A percentile compares a stretch with the other conserved stretches of the same genome.
phyloP scores from a whole-genome alignment of 495 filamentous ascomycete genomes.

The Pyrenopolyporus hunteri region DNA sequence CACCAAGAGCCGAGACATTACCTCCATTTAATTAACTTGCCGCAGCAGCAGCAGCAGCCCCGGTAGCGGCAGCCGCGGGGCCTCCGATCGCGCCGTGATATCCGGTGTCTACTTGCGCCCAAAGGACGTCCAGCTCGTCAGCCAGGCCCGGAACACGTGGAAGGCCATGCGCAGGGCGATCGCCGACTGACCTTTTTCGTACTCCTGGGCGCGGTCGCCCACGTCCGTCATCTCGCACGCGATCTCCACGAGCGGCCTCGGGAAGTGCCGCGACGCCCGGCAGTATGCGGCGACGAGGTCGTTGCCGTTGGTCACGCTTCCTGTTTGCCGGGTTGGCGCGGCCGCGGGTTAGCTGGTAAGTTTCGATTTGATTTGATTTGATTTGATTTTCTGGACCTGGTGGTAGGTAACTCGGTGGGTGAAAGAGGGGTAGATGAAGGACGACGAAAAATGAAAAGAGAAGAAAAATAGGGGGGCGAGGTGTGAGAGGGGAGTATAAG shows the following conservation, averaged over 20 bases:
- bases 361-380: too few species aligned
- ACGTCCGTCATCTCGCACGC: constrained; percentile 58
- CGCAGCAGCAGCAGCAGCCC: neutral
- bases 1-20: too few species aligned
- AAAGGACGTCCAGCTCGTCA: neutral
- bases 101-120: constrained; percentile 2
- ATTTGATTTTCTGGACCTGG: too few species aligned
- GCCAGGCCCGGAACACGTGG: neutral
- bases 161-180: constrained; percentile 41
- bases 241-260: constrained; percentile 55
- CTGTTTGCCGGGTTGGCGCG: too few species aligned
- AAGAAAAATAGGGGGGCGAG: neutral
- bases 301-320: constrained; percentile 67
- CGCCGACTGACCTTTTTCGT: constrained; percentile 43
- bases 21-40: constrained; percentile 2
- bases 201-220: constrained; percentile 53
- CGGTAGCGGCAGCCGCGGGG: too few species aligned
- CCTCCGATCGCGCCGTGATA: too few species aligned
- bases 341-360: too few species aligned
- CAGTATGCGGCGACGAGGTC: constrained; percentile 65
- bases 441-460: neutral
- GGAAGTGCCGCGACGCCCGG: constrained; percentile 50
- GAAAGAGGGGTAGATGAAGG: neutral
- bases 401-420: too few species aligned
- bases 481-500: neutral